phyloP scores from a whole-genome alignment of 192 early-diverging fungal species.

The Lobosporangium transversale region DNA sequence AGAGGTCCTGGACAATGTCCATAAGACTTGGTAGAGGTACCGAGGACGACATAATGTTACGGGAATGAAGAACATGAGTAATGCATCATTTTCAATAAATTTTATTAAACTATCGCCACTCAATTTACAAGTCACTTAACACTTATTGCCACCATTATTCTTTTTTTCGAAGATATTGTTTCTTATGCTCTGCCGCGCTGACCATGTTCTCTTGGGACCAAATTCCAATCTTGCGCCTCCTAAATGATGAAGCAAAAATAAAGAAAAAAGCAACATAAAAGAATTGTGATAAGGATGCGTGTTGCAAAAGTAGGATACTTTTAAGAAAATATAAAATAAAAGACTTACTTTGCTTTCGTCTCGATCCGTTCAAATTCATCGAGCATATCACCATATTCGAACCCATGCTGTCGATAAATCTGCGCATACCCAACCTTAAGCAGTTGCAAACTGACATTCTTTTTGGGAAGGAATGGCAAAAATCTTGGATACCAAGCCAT shows the following conservation, averaged over 20 bases:
- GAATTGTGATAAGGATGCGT: too few species aligned
- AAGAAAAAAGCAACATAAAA: background rate
- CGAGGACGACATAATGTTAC: conserved; percentile 3
- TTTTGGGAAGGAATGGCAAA: conserved; percentile 51
- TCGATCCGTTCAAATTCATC: conserved; percentile 57
- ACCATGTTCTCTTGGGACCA: conserved; percentile 61
- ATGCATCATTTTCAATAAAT: background rate
- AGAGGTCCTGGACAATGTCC: conserved; percentile 27
- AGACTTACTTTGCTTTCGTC: conserved; percentile 65
- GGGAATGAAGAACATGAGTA: background rate
- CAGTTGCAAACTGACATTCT: conserved; percentile 72
- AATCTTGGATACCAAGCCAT: conserved; percentile 62
- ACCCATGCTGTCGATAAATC: conserved; percentile 66
- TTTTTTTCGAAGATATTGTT: conserved; percentile 47
- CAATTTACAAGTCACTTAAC: too few species aligned
- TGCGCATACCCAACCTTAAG: conserved; percentile 65
- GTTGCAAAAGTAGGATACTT: too few species aligned
- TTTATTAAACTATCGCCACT: too few species aligned
- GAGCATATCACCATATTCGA: conserved; percentile 63
- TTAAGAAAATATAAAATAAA: background rate
- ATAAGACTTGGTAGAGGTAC: conserved; percentile 27
- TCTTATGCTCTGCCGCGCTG: conserved; percentile 66
- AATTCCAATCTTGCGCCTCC: conserved; percentile 52
- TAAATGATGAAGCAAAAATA: background rate
- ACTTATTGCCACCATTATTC: too few species aligned